These are phyloP conservation scores for Plasmodium inui DNA, from an alignment of 169 alveolate genomes.

Conservation along the genomic window DNA sequence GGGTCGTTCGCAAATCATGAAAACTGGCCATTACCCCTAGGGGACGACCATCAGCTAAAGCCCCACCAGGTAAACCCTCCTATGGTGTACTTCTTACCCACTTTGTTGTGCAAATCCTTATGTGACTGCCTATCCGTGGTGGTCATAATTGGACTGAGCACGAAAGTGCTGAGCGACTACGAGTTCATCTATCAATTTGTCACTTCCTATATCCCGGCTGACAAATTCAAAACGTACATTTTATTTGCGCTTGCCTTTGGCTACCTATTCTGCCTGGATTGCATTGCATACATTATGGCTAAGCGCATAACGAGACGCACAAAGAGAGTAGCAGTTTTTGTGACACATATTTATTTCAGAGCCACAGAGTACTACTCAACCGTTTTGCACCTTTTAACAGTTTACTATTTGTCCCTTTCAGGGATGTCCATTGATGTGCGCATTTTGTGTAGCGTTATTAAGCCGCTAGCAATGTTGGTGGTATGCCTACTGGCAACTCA, in stretches of 20 bases:
- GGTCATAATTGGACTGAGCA: conserved; percentile 17
- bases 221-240: conserved; percentile 19
- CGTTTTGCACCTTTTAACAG: conserved; percentile 28
- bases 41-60: background rate
- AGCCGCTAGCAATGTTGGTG: conserved; percentile 5
- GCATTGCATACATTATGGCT: background rate
- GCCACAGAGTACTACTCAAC: conserved; percentile 49
- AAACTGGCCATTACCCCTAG: background rate
- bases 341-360: conserved; percentile 19
- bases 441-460: background rate
- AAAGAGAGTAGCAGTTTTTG: background rate
- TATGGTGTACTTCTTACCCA: background rate
- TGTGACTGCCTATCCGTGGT: conserved; percentile 32
- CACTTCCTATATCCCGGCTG: background rate
- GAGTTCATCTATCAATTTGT: conserved; percentile 1
- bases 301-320: background rate
- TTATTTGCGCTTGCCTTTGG: conserved; percentile 17
- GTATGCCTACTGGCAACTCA: conserved; percentile 27
- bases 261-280: conserved; percentile 11
- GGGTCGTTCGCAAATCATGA: conserved; percentile 23
- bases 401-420: conserved; percentile 42
- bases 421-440: conserved; percentile 43
- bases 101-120: background rate
- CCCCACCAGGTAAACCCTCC: background rate
- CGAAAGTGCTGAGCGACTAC: conserved; percentile 1